Evolutionary conservation across 108 stramenopile genomes (phyloP), one percentile per base, ranked within the genome.

Genomic region (Aurantiochytrium sp.): DNA sequence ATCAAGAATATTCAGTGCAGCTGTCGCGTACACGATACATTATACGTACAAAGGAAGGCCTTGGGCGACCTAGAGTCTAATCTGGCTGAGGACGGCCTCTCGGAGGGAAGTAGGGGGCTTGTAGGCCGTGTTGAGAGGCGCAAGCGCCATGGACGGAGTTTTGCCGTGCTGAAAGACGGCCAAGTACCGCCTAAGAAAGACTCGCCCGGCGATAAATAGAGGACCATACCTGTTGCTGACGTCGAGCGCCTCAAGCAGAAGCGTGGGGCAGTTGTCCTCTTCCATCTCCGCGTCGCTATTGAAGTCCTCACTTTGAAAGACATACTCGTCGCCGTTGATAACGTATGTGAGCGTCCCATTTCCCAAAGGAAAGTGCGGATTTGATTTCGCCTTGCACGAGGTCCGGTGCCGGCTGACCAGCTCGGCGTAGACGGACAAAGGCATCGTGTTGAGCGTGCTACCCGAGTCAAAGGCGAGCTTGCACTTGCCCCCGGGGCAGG

Each of bases 401-500:
- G 39, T 21, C 6, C 27, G 39, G 24, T 81, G 73, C n/a, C 39
- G 73, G 27, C 3, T 6, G 21, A 48, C n/a, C 10, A 81, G 39
- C 45, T 81, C 45, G 6, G 10, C 24, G 73, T 81, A 81, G 21
- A 48, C n/a, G 12, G 39, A 6, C 3, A 12, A 41, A 1, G 73
- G 73, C 42, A 81, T 48, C 39, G 73, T 81, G 1, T 81, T 81
- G 73, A 81, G 45, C 27, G 73, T 81, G 73, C 42, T 48, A 30
- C 73, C 73, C 10, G 42, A 48, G 24, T 81, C 73, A 30, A 81
- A 81, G 45, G 45, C 73, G 27, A 81, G 42, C 45, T 81, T 81
- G 73, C 73, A 81, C 1, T 19, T 48, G 39, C 8, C 32, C 19
- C 12, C 27, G 17, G 73, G 27, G 39, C 73, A 81, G 6, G 45